phyloP scores from a whole-genome alignment of 352 stramenopile genomes.

The Phytophthora citricola region DNA sequence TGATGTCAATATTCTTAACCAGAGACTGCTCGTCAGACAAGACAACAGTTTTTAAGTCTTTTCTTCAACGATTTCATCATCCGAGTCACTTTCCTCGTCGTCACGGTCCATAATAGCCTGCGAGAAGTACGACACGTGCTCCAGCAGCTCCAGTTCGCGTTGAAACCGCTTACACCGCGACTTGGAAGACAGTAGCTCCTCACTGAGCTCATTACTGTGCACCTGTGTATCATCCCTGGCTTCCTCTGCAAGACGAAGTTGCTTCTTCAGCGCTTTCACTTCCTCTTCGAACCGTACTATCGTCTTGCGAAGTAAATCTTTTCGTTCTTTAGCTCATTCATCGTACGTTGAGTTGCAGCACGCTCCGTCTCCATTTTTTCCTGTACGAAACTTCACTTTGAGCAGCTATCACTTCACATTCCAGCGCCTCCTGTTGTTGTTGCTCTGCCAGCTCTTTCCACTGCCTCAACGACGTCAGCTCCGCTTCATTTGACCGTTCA shows the following conservation, averaged over 20 bases:
- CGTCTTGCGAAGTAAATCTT: constrained; percentile 26
- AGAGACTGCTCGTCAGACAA: constrained; percentile 9
- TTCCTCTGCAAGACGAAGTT: constrained; percentile 52
- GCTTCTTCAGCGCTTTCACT: constrained; percentile 37
- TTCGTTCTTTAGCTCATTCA: constrained; percentile 40
- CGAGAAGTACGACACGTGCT: constrained; percentile 80
- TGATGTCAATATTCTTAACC: constrained; percentile 3
- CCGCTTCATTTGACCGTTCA: constrained; percentile 43
- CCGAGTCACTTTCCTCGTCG: constrained; percentile 71
- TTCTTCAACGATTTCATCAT: constrained; percentile 53
- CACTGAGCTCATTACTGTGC: constrained; percentile 58
- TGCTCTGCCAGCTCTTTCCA: constrained; percentile 55
- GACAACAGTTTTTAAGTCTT: constrained; percentile 19
- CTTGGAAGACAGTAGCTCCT: constrained; percentile 67
- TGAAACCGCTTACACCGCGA: constrained; percentile 74
- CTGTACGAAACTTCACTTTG: constrained; percentile 50
- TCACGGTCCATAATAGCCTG: constrained; percentile 72
- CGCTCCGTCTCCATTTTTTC: constrained; percentile 53
- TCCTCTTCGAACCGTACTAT: constrained; percentile 35
- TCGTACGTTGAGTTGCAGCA: constrained; percentile 27
- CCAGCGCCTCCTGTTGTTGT: constrained; percentile 51
- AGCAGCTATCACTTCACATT: constrained; percentile 44
- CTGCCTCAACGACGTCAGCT: constrained; percentile 50
- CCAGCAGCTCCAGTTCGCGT: constrained; percentile 75
- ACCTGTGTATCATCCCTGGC: constrained; percentile 43